phyloP scores from a whole-genome alignment of 805 yeast genomes.

The Barnettozyma vustinii region DNA sequence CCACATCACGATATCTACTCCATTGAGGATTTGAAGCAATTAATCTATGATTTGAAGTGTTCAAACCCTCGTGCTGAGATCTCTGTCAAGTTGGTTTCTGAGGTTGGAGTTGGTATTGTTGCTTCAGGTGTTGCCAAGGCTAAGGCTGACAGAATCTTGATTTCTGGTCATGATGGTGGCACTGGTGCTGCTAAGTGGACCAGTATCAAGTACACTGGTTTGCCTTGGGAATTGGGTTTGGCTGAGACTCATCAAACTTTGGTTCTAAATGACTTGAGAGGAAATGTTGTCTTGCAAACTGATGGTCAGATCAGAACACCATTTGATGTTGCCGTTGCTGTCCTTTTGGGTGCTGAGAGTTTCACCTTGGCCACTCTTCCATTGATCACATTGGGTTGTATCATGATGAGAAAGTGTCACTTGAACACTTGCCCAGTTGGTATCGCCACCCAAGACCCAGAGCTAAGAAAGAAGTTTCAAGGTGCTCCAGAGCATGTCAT shows the following conservation, averaged over 20 bases:
- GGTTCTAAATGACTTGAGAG: constrained; percentile 92
- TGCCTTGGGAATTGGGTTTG: constrained; percentile 97
- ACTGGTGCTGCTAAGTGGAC: constrained; percentile 99
- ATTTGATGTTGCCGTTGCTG: constrained; percentile 93
- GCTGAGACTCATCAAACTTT: constrained; percentile 98
- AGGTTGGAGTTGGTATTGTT: constrained; percentile 98
- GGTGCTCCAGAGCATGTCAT: constrained; percentile 99
- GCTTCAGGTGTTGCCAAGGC: constrained; percentile 99
- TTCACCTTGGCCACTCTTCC: constrained; percentile 99
- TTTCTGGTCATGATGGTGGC: constrained; percentile 99
- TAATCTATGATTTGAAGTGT: constrained; percentile 93
- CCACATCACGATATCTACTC: constrained; percentile 99
- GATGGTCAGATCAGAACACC: constrained; percentile 98
- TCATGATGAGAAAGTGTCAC: constrained; percentile 94
- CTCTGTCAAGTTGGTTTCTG: constrained; percentile 93
- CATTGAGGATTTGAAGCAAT: constrained; percentile 94
- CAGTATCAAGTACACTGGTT: constrained; percentile 93
- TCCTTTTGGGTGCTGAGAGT: constrained; percentile 95
- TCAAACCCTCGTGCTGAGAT: constrained; percentile 96
- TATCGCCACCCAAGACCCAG: constrained; percentile 97
- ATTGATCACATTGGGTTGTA: constrained; percentile 94
- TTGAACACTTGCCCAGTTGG: constrained; percentile 96
- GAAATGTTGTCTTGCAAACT: constrained; percentile 93
- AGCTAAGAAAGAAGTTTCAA: constrained; percentile 80
- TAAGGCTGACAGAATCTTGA: constrained; percentile 92